These are phyloP conservation scores for Avena eriantha DNA, from an alignment of 176 grass and related monocot genomes.

Conservation along the genomic window DNA sequence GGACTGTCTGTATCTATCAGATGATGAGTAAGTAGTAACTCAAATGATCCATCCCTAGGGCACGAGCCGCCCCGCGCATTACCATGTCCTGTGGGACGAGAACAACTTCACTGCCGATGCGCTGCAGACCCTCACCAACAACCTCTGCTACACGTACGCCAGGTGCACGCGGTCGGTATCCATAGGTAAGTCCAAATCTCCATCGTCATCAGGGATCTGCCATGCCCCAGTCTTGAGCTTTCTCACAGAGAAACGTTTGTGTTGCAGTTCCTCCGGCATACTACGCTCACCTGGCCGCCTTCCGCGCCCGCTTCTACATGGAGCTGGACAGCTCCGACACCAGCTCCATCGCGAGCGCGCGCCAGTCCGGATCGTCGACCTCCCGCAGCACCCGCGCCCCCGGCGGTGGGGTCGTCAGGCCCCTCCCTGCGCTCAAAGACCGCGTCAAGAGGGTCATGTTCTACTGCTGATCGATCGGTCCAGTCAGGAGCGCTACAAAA, in stretches of 20 bases:
- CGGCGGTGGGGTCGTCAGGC: conserved; percentile 50
- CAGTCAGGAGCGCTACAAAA: no score
- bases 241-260: background rate
- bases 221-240: background rate
- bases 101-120: conserved; percentile 83
- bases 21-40: background rate
- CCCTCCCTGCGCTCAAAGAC: conserved; percentile 80
- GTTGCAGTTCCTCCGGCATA: conserved; percentile 75
- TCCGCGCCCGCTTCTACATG: conserved; percentile 85
- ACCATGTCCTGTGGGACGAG: conserved; percentile 93
- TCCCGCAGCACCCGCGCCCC: conserved; percentile 43
- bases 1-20: background rate
- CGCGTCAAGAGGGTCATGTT: conserved; percentile 89
- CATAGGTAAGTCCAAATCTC: conserved; percentile 54
- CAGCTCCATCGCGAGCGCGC: conserved; percentile 43
- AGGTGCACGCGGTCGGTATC: conserved; percentile 86
- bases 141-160: conserved; percentile 95
- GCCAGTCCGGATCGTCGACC: conserved; percentile 18
- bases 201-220: background rate
- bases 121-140: conserved; percentile 83
- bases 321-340: conserved; percentile 70
- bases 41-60: conserved; percentile 41
- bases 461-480: conserved; percentile 58
- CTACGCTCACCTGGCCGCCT: conserved; percentile 83
- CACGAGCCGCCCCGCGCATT: conserved; percentile 89